Evolutionary conservation across 2,329 filamentous ascomycete species (phyloP).

Genomic region (Orbilia brochopaga): DNA sequence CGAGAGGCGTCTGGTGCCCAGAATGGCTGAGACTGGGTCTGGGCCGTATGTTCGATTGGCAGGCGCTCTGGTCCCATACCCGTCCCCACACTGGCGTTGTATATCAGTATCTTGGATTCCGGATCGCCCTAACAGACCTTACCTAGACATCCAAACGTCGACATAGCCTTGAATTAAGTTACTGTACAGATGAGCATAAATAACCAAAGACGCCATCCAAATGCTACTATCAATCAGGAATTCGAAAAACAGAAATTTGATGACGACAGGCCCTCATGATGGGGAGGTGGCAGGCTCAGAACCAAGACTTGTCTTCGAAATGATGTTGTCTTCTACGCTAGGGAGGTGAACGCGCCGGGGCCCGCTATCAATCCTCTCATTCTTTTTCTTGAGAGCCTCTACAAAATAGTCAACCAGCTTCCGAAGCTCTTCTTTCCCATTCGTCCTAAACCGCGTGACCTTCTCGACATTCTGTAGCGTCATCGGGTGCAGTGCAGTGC

Average conservation of each 20-base stretch:
- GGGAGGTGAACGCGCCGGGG: background rate
- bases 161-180: background rate
- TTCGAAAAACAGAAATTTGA: conserved; percentile 5
- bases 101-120: too few relatives aligned
- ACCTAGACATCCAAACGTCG: too few relatives aligned
- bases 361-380: conserved; percentile 56
- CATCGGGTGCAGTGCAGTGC: conserved; percentile 69
- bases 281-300: background rate
- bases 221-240: conserved; percentile 6
- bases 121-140: too few relatives aligned
- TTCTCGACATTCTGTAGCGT: conserved; percentile 81
- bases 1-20: conserved; percentile 40
- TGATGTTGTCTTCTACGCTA: background rate
- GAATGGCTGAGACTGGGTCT: background rate
- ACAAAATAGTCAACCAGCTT: conserved; percentile 62
- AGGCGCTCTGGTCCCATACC: too few relatives aligned
- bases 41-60: background rate
- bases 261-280: background rate
- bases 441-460: conserved; percentile 75
- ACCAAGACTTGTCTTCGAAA: background rate
- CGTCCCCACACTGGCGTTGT: too few relatives aligned
- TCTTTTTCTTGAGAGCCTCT: conserved; percentile 23
- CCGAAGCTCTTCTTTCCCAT: conserved; percentile 73
- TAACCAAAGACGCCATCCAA: conserved; percentile 5
- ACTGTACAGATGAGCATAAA: conserved; percentile 7